Base-by-base conservation (phyloP, 345 rosid genomes). In the Hypericum androsaemum region DNA sequence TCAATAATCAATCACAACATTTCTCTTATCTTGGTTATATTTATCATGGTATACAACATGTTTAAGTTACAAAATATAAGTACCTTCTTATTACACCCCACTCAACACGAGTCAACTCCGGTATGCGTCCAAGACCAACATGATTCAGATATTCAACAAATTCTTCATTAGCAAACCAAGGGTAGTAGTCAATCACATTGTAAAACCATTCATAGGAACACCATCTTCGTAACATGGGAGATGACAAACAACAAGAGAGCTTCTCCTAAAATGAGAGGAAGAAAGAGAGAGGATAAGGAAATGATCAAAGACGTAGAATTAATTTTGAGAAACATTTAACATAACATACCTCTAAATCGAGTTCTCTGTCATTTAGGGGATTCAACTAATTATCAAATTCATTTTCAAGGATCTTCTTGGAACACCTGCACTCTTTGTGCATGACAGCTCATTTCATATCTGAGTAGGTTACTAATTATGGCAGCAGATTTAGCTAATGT, bases 381-480 rank as follows among this genome's bases (percentile, higher is more conserved):
- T 47, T 44, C 40, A 71, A 65, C 38, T 52, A 64, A 47, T 70
- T 74, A 59, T 65, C 79, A 45, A 60, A 67, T 45, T 68, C 70
- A 50, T 57, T 75, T 65, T 69, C 77, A 47, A 53, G 58, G 15
- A 59, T 68, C 63, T 43, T 61, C 57, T 76, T 76, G 49, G 79
- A 68, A 64, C 66, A 68, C 56, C 46, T 71, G 47, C 32, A 64
- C 64, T 61, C 80, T 59, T 71, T 73, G 45, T 56, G 43, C 13
- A 53, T 57, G 52, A 73, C 70, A 39, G 61, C 66, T 67, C 71
- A n/a, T n/a, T 65, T 81, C 58, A 74, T 65, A 62, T 59, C 62
- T 56, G 64, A 66, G 80, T 92, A 88, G 32, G 85, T 89, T 84
- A 68, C 62, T 83, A 59, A 43, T 74, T 58, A 58, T 74, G 58